Conservation (phyloP, 1,139 yeast genomes). For the Torulaspora globosa region DNA sequence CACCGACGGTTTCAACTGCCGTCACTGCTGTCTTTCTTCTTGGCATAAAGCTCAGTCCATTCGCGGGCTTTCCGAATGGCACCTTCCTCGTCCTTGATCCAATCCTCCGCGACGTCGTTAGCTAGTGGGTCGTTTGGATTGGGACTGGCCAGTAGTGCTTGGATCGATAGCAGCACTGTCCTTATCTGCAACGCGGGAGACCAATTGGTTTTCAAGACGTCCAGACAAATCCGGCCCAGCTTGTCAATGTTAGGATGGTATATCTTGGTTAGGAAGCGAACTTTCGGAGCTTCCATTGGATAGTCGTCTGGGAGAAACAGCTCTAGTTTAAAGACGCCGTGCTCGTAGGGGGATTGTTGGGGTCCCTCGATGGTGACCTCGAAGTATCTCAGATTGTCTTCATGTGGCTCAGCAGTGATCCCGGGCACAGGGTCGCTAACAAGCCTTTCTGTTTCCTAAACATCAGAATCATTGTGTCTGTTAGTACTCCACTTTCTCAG, state of each 20-base stretch:
- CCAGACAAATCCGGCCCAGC: conserved; percentile 90
- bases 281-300: conserved; percentile 83
- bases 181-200: conserved; percentile 97
- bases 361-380: conserved; percentile 92
- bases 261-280: conserved; percentile 84
- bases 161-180: conserved; percentile 87
- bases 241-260: conserved; percentile 97
- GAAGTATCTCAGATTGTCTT: conserved; percentile 87
- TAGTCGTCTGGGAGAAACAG: conserved; percentile 55
- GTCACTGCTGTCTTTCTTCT: conserved; percentile 9
- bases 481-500: neutral
- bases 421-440: conserved; percentile 97
- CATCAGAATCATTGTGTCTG: neutral
- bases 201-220: conserved; percentile 90
- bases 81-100: conserved; percentile 79
- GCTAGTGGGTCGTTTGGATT: conserved; percentile 98
- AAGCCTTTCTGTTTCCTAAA: conserved; percentile 81
- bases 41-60: conserved; percentile 76
- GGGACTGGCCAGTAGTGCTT: conserved; percentile 91
- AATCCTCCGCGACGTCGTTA: conserved; percentile 93
- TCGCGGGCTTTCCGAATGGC: conserved; percentile 83
- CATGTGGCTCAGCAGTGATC: conserved; percentile 87
- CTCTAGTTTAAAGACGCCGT: conserved; percentile 60
- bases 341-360: conserved; percentile 50
- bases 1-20: neutral